Evolutionary conservation across 352 stramenopile genomes (phyloP).

Genomic region (Hyaloperonospora brassicae): DNA sequence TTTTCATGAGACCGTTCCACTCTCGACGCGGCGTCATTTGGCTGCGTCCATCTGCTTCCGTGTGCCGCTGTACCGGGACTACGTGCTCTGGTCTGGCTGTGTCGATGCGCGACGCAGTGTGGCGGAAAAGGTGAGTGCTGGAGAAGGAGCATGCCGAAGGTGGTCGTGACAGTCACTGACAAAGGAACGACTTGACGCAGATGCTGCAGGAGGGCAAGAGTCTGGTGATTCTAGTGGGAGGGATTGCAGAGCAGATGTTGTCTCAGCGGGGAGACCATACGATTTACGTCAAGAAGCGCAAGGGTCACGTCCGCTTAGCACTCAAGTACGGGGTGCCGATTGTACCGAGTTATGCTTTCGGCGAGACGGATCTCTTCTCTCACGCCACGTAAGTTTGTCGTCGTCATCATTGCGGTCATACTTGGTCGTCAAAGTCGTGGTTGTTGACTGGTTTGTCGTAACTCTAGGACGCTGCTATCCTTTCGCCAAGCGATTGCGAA

Average conservation of each 20-base stretch:
- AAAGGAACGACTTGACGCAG: slow-evolving; percentile 3
- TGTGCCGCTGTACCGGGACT: slow-evolving; percentile 70
- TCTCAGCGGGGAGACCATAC: slow-evolving; percentile 59
- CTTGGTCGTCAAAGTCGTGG: background rate
- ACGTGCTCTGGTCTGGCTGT: slow-evolving; percentile 65
- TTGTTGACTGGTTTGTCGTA: background rate
- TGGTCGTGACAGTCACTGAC: slow-evolving; percentile 5
- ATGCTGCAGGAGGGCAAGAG: slow-evolving; percentile 63
- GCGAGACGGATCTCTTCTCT: slow-evolving; percentile 79
- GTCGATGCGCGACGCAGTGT: slow-evolving; percentile 61
- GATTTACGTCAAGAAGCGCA: slow-evolving; percentile 75
- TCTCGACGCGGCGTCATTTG: slow-evolving; percentile 56
- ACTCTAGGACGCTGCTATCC: slow-evolving; percentile 42
- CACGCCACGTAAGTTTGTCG: slow-evolving; percentile 44
- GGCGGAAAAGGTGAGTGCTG: slow-evolving; percentile 36
- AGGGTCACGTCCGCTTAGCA: slow-evolving; percentile 72
- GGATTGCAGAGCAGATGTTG: slow-evolving; percentile 80
- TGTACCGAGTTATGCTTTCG: slow-evolving; percentile 74
- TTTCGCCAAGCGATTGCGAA: slow-evolving; percentile 66
- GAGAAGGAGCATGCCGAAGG: background rate
- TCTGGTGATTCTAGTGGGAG: slow-evolving; percentile 71
- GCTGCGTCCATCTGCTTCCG: slow-evolving; percentile 69
- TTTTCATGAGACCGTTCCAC: slow-evolving; percentile 62
- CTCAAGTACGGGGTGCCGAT: slow-evolving; percentile 69
- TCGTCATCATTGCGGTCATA: too few relatives aligned